phyloP scores from a whole-genome alignment of 257 asterid species.

The Capsicum chinense region DNA sequence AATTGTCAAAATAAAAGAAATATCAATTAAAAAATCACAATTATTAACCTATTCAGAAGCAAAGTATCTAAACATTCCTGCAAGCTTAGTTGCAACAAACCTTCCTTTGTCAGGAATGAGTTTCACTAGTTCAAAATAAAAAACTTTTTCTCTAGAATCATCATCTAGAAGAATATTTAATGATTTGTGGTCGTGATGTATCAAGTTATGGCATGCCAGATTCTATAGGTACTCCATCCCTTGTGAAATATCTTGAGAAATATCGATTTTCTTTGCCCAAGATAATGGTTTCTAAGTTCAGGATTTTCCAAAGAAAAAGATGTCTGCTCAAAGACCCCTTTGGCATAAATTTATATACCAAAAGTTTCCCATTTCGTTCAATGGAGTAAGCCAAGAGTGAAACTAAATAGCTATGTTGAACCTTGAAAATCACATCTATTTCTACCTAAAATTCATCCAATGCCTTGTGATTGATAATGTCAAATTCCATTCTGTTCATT shows the following conservation, averaged over 20 bases:
- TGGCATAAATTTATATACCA: slow-evolving; percentile 76
- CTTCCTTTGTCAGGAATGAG: no score
- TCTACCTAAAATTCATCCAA: slow-evolving; percentile 74
- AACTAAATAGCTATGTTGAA: slow-evolving; percentile 69
- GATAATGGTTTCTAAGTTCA: slow-evolving; percentile 62
- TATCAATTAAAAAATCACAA: slow-evolving; percentile 57
- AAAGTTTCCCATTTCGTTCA: slow-evolving; percentile 65
- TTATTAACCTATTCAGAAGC: slow-evolving; percentile 52
- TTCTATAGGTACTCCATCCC: no score
- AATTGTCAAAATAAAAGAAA: no score
- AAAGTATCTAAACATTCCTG: slow-evolving; percentile 23
- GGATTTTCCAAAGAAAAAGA: slow-evolving; percentile 58
- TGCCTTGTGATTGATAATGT: slow-evolving; percentile 40
- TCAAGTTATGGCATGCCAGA: no score
- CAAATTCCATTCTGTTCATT: background rate
- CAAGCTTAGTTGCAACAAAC: slow-evolving; percentile 30
- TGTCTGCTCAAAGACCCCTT: slow-evolving; percentile 74
- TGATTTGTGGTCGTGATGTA: no score
- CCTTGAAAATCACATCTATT: slow-evolving; percentile 69
- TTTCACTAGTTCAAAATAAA: no score
- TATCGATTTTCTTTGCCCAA: slow-evolving; percentile 59
- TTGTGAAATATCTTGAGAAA: slow-evolving; percentile 42
- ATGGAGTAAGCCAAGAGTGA: slow-evolving; percentile 64
- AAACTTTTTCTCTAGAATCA: no score
- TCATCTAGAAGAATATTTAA: no score